Conservation (phyloP, 2,329 filamentous ascomycete species). For the Aspergillus candidus region DNA sequence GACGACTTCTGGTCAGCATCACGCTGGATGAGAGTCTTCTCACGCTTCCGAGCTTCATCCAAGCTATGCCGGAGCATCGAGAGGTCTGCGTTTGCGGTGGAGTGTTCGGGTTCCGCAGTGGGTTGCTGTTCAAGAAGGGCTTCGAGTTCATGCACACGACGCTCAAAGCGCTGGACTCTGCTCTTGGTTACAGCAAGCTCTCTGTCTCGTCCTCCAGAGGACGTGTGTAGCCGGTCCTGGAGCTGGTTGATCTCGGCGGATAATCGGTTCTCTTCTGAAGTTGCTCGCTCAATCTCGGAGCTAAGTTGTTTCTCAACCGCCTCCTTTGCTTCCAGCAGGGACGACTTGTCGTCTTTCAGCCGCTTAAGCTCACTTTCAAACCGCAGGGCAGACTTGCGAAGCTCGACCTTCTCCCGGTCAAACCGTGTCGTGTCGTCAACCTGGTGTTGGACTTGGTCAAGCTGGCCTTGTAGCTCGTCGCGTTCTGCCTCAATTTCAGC, state of each 20-base stretch:
- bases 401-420: conserved; percentile 63
- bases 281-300: conserved; percentile 60
- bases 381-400: conserved; percentile 61
- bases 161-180: conserved; percentile 61
- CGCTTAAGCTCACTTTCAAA: conserved; percentile 62
- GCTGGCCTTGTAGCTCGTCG: conserved; percentile 58
- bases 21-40: conserved; percentile 59
- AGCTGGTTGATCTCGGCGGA: conserved; percentile 45
- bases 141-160: conserved; percentile 46
- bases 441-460: conserved; percentile 51
- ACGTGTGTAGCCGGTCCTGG: conserved; percentile 45
- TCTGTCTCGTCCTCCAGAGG: conserved; percentile 40
- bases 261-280: conserved; percentile 59
- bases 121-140: conserved; percentile 52
- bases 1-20: conserved; percentile 58
- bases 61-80: conserved; percentile 59
- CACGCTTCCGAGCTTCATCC: conserved; percentile 58
- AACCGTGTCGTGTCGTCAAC: conserved; percentile 54
- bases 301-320: conserved; percentile 59
- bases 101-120: conserved; percentile 27
- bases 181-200: conserved; percentile 51
- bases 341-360: conserved; percentile 58
- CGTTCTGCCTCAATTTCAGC: conserved; percentile 59
- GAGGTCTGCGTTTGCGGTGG: conserved; percentile 43
- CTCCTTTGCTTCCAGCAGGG: conserved; percentile 52